These are phyloP conservation scores for Stereocaulon alpinum DNA, from an alignment of 495 filamentous ascomycete genomes.

Conservation along the genomic window DNA sequence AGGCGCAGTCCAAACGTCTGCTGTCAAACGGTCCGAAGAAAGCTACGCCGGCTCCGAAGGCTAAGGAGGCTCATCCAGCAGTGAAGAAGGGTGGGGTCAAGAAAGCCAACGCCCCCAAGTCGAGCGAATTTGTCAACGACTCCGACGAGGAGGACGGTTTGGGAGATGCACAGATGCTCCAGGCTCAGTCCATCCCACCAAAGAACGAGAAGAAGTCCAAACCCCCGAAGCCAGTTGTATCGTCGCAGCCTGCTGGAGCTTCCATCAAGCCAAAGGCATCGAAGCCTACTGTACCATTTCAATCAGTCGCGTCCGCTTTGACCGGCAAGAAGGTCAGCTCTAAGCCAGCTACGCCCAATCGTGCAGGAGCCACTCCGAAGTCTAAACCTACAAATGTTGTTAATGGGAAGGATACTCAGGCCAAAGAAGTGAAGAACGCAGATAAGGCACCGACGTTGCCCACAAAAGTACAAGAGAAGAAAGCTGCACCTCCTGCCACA, in stretches of 20 bases:
- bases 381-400: neutral
- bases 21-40: conserved; percentile 43
- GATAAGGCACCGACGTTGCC: conserved; percentile 14
- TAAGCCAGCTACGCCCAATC: conserved; percentile 17
- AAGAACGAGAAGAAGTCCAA: conserved; percentile 29
- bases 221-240: conserved; percentile 20
- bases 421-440: conserved; percentile 5
- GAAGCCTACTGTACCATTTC: conserved; percentile 17
- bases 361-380: conserved; percentile 15
- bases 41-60: conserved; percentile 38
- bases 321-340: conserved; percentile 17
- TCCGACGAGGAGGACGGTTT: conserved; percentile 64
- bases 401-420: neutral
- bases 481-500: conserved; percentile 28
- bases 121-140: conserved; percentile 63
- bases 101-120: conserved; percentile 50
- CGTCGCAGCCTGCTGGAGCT: conserved; percentile 8
- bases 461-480: conserved; percentile 28
- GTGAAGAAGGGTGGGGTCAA: conserved; percentile 43
- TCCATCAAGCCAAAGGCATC: conserved; percentile 15
- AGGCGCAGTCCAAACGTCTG: conserved; percentile 51
- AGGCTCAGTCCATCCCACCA: conserved; percentile 27
- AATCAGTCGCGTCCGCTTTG: conserved; percentile 14
- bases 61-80: conserved; percentile 29
- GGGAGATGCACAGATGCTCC: conserved; percentile 35